Evolutionary conservation across 441 rosid genomes (phyloP).

Genomic region (Gossypium gossypioides): DNA sequence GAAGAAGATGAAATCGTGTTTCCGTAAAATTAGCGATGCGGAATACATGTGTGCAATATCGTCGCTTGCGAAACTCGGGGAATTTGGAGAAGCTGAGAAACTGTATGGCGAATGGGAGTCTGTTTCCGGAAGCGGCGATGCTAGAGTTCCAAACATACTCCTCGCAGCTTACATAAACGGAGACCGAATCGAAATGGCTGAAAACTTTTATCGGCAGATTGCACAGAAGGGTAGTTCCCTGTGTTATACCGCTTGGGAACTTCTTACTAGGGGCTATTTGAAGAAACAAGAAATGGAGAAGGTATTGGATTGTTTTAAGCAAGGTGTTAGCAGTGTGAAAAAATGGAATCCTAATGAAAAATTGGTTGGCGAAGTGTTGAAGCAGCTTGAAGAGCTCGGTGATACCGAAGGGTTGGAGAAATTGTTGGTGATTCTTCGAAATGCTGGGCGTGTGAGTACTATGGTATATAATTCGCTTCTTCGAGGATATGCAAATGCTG

Average conservation of each 20-base stretch:
- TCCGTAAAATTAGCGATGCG: slow-evolving; percentile 58
- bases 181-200: slow-evolving; percentile 42
- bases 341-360: slow-evolving; percentile 52
- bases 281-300: slow-evolving; percentile 38
- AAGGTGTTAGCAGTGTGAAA: slow-evolving; percentile 55
- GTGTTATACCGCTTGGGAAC: slow-evolving; percentile 74
- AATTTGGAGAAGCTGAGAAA: slow-evolving; percentile 55
- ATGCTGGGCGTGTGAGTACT: slow-evolving; percentile 46
- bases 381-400: slow-evolving; percentile 45
- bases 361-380: slow-evolving; percentile 36
- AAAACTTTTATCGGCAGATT: slow-evolving; percentile 36
- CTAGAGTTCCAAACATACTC: slow-evolving; percentile 52
- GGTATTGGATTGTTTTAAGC: slow-evolving; percentile 52
- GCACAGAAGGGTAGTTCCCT: slow-evolving; percentile 47
- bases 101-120: slow-evolving; percentile 75
- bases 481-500: neutral
- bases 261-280: slow-evolving; percentile 60
- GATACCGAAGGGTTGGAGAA: slow-evolving; percentile 38
- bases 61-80: slow-evolving; percentile 57
- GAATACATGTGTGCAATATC: slow-evolving; percentile 69
- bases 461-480: neutral
- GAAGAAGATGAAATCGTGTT: slow-evolving; percentile 49
- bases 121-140: slow-evolving; percentile 43
- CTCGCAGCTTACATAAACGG: slow-evolving; percentile 59
- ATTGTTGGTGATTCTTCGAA: slow-evolving; percentile 35